Evolutionary conservation across 805 yeast genomes (phyloP).

Genomic region (Metschnikowia koreensis): DNA sequence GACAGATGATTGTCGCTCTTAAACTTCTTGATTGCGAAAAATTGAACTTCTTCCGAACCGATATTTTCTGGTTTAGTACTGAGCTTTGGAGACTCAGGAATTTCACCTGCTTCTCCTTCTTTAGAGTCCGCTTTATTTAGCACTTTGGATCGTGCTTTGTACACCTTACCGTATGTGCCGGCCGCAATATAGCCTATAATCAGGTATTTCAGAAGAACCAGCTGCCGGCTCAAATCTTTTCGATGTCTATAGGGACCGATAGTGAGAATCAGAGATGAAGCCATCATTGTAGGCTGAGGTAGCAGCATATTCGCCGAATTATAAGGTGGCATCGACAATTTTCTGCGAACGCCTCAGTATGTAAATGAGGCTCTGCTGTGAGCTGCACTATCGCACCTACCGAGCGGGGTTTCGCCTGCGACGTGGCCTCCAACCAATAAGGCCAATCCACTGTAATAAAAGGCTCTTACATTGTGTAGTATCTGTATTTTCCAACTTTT

Average conservation of each 20-base stretch:
- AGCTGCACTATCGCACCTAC: neutral
- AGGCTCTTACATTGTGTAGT: no score
- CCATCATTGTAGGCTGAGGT: slow-evolving; percentile 31
- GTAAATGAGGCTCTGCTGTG: neutral
- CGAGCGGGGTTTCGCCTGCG: neutral
- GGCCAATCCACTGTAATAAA: no score
- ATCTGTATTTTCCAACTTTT: neutral
- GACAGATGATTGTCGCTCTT: slow-evolving; percentile 66
- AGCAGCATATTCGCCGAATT: slow-evolving; percentile 10
- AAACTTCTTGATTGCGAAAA: slow-evolving; percentile 91
- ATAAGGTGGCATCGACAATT: neutral
- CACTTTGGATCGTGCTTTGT: slow-evolving; percentile 67
- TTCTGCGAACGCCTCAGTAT: neutral
- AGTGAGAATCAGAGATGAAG: slow-evolving; percentile 39
- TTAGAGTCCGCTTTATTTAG: slow-evolving; percentile 10
- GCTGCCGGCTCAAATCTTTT: slow-evolving; percentile 61
- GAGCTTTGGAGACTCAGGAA: slow-evolving; percentile 1
- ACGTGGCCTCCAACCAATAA: neutral
- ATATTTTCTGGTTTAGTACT: slow-evolving; percentile 1
- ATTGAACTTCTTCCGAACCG: slow-evolving; percentile 21
- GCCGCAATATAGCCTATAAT: slow-evolving; percentile 96
- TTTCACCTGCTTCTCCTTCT: slow-evolving; percentile 13
- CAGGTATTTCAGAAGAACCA: slow-evolving; percentile 82
- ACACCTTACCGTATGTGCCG: slow-evolving; percentile 95
- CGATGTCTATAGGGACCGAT: slow-evolving; percentile 46